Base-by-base conservation (phyloP, 371 early-diverging fungal genomes). In the Polyrhizophydium stewartii region DNA sequence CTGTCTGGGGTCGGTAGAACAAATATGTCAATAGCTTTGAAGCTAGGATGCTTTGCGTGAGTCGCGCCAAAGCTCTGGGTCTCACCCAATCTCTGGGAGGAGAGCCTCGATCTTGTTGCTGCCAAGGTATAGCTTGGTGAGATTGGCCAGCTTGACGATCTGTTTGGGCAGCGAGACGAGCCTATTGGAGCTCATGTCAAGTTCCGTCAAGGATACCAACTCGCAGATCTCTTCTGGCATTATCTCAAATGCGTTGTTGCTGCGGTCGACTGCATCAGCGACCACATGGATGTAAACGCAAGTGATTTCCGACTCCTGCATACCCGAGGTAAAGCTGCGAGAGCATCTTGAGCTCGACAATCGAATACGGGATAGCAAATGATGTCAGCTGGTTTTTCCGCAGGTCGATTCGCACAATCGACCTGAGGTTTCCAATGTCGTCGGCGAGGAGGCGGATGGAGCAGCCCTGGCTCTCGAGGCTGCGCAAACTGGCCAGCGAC, bases 161-260 rank as follows among this genome's bases (percentile, higher is more conserved):
- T 85, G 81, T 16, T 85, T 85, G 10, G 91, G 90, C 22, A 91
- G 61, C 2, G 43, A 63, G 43, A 65, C 68, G 17, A 91, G 59
- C 24, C 68, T 67, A 61, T 91, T 91, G 55, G 81, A 70, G 28
- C 81, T 71, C 1, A 89, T 50, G 35, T 81, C 79, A 10, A 90
- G 67, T 40, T 85, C 84, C 28, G 73, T 67, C 25, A 91, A 62
- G 37, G 77, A 75, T 5, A 69, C 67, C 28, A 91, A 62, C 25
- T 77, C 64, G 25, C 86, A 89, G 65, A 91, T 77, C n/a, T 85
- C 85, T 38, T 78, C 76, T 5, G 89, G 89, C 19, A 86, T 64
- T 22, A 67, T 71, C 22, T 70, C 77, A 27, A 90, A 65, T 27
- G 72, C 68, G 59, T 90, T 91, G 58, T 83, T 74, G 21, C 83